Conservation (phyloP, 2,329 filamentous ascomycete species). For the Cercospora janseana region DNA sequence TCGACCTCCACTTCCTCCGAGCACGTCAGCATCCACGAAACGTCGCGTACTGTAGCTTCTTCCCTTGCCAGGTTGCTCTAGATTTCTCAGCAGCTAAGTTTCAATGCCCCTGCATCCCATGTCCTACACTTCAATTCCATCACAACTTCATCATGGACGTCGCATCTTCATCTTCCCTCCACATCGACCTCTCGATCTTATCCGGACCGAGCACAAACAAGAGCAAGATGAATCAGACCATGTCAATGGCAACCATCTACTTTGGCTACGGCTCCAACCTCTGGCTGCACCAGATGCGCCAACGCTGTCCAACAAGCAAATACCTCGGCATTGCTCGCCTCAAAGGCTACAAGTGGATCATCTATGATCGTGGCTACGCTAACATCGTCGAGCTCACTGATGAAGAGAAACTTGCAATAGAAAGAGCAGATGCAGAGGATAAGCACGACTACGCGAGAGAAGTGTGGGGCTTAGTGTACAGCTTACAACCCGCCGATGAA, state of each 20-base stretch:
- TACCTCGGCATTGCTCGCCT: constrained; percentile 60
- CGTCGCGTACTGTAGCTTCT: too few species aligned
- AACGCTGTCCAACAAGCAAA: constrained; percentile 57
- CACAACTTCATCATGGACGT: constrained; percentile 7
- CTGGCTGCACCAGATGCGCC: constrained; percentile 62
- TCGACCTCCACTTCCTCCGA: not conserved
- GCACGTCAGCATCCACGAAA: constrained; percentile 6
- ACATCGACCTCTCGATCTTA: constrained; percentile 4
- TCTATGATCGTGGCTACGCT: constrained; percentile 66
- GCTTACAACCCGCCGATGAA: constrained; percentile 53
- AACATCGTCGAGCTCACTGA: constrained; percentile 54
- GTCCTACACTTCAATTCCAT: not conserved
- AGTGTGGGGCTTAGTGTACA: constrained; percentile 60
- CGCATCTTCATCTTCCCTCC: not conserved
- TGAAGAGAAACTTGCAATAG: not conserved
- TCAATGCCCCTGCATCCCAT: not conserved
- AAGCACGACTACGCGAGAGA: constrained; percentile 37
- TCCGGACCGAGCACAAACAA: not conserved
- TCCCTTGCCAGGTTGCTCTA: too few species aligned
- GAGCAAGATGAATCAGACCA: constrained; percentile 1
- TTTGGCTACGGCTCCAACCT: constrained; percentile 73
- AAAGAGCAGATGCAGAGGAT: not conserved
- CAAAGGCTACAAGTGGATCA: constrained; percentile 61
- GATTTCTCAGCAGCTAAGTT: not conserved
- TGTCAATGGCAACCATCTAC: constrained; percentile 33